These are phyloP conservation scores for Globisporangium nagaii DNA, from an alignment of 352 stramenopile genomes.

Conservation along the genomic window DNA sequence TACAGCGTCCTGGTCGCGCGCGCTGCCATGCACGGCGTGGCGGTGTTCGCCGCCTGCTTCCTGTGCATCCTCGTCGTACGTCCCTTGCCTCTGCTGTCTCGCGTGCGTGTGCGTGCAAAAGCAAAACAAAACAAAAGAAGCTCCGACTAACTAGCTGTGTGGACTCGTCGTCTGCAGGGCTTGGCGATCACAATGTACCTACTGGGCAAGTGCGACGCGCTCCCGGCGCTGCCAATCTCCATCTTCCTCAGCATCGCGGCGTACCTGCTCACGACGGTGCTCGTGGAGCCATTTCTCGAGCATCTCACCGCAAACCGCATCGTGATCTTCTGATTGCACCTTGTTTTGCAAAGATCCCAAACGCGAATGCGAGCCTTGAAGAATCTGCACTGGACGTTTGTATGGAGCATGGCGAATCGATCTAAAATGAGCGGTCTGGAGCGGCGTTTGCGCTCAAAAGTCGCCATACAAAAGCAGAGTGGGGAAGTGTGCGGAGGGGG, in stretches of 20 bases:
- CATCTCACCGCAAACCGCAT: constrained; percentile 13
- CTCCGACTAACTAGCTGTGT: not conserved
- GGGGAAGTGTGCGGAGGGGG: not conserved
- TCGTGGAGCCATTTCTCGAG: constrained; percentile 31
- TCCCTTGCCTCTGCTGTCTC: not conserved
- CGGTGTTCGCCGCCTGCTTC: constrained; percentile 89
- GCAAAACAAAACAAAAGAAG: too few relatives aligned
- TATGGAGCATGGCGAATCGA: too few relatives aligned
- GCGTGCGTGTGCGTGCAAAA: not conserved
- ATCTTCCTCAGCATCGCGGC: constrained; percentile 83
- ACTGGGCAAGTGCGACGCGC: constrained; percentile 88
- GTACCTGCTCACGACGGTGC: constrained; percentile 32
- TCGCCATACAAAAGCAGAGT: not conserved
- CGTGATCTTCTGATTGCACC: constrained; percentile 6
- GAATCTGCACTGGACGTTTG: too few relatives aligned
- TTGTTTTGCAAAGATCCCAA: too few relatives aligned
- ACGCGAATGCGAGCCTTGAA: too few relatives aligned
- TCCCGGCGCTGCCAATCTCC: constrained; percentile 94
- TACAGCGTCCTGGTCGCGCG: constrained; percentile 96
- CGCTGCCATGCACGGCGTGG: constrained; percentile 90
- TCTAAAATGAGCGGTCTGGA: too few relatives aligned
- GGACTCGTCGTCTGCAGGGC: constrained; percentile 24
- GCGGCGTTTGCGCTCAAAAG: too few relatives aligned
- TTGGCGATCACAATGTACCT: constrained; percentile 91
- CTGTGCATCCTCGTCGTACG: constrained; percentile 87